Conservation (phyloP, 306 rosid genomes). For the Lablab purpureus region DNA sequence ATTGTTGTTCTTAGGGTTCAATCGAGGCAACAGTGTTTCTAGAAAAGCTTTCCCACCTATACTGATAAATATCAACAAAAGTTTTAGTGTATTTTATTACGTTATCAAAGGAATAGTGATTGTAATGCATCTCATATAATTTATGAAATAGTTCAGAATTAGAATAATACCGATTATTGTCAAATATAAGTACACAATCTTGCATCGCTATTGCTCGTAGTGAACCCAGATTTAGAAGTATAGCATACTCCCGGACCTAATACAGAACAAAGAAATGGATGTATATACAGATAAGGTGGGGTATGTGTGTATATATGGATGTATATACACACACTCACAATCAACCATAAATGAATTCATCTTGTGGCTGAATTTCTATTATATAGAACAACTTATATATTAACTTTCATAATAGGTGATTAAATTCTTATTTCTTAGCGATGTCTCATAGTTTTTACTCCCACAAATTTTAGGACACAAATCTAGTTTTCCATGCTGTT, state of each 20-base stretch:
- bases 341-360: slow-evolving; percentile 21
- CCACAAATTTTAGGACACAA: not conserved
- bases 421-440: slow-evolving; percentile 20
- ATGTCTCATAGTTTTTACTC: slow-evolving; percentile 24
- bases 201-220: slow-evolving; percentile 95
- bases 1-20: slow-evolving; percentile 76
- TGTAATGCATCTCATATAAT: slow-evolving; percentile 31
- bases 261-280: slow-evolving; percentile 44
- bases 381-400: slow-evolving; percentile 18
- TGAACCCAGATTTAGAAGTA: slow-evolving; percentile 93
- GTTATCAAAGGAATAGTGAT: slow-evolving; percentile 21
- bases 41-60: slow-evolving; percentile 95
- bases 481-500: slow-evolving; percentile 35
- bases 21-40: slow-evolving; percentile 81
- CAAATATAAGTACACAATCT: slow-evolving; percentile 87
- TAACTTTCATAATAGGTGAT: slow-evolving; percentile 16
- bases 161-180: slow-evolving; percentile 72
- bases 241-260: slow-evolving; percentile 95
- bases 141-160: slow-evolving; percentile 38
- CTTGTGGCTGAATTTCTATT: slow-evolving; percentile 25
- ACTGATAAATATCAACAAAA: slow-evolving; percentile 57
- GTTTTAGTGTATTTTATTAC: slow-evolving; percentile 37
- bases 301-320: not conserved
- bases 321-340: too few relatives aligned
- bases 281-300: too few relatives aligned